phyloP scores from a whole-genome alignment of 1,139 yeast species.

The Pichia inconspicua region DNA sequence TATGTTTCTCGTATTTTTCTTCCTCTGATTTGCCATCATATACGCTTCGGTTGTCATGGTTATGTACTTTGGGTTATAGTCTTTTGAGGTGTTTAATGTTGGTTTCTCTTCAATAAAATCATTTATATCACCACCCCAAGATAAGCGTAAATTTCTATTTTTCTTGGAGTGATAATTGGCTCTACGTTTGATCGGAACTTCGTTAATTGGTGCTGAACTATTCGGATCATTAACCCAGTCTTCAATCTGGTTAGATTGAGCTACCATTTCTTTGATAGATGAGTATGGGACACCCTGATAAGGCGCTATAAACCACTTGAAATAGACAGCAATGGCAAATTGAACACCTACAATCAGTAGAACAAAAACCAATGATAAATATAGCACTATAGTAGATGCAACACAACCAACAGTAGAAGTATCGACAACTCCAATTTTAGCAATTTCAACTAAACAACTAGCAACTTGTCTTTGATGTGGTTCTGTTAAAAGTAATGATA shows the following conservation, averaged over 20 bases:
- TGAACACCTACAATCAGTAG: constrained; percentile 69
- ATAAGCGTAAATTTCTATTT: constrained; percentile 32
- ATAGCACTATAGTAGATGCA: constrained; percentile 77
- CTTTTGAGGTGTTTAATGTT: constrained; percentile 14
- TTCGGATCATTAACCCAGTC: constrained; percentile 50
- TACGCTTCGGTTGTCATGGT: constrained; percentile 55
- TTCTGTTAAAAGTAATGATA: constrained; percentile 67
- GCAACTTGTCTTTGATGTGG: constrained; percentile 65
- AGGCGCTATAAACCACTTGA: constrained; percentile 72
- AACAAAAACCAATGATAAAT: constrained; percentile 75
- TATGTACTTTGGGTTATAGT: constrained; percentile 40
- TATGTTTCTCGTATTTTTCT: constrained; percentile 11
- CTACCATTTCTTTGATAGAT: constrained; percentile 36
- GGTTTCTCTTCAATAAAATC: constrained; percentile 36
- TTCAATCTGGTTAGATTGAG: constrained; percentile 43
- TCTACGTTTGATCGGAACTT: constrained; percentile 45
- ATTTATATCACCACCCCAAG: constrained; percentile 36
- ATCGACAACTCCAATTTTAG: constrained; percentile 84
- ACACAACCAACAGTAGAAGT: constrained; percentile 93
- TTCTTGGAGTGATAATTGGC: constrained; percentile 43
- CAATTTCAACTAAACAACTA: constrained; percentile 77
- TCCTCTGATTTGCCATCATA: constrained; percentile 15
- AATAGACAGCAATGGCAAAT: constrained; percentile 81
- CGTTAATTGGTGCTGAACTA: constrained; percentile 47
- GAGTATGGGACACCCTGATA: constrained; percentile 71